A percentile compares a stretch with the other conserved stretches of the same genome.
These are phyloP conservation scores for Nemania abortiva DNA, from an alignment of 2,329 filamentous ascomycete genomes.

Conservation along the genomic window DNA sequence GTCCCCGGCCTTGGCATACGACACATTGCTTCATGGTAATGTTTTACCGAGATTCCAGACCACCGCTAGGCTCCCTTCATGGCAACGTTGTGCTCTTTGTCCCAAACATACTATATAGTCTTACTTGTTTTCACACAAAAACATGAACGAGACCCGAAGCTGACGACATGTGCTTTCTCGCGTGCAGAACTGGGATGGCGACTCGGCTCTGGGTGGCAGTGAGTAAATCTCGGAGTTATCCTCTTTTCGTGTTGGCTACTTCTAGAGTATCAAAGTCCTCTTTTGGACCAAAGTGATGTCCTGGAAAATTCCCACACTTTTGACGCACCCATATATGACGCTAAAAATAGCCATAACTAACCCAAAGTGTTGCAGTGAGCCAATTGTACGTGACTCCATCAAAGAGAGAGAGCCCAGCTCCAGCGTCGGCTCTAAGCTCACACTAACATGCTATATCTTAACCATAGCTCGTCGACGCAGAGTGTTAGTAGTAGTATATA, in stretches of 20 bases:
- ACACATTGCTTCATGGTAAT: background rate
- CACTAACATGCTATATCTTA: slow-evolving; percentile 12
- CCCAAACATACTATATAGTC: background rate
- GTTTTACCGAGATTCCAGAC: background rate
- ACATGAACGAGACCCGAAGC: background rate
- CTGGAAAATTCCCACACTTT: background rate
- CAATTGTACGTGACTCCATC: slow-evolving; percentile 38
- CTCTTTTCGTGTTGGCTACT: background rate
- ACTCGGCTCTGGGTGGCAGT: slow-evolving; percentile 43
- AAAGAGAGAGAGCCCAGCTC: background rate
- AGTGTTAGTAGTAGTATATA: slow-evolving; percentile 43
- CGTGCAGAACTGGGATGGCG: slow-evolving; percentile 42
- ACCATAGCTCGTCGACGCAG: slow-evolving; percentile 42
- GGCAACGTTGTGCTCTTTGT: background rate
- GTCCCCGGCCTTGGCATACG: background rate
- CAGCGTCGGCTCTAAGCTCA: background rate
- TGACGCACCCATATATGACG: background rate
- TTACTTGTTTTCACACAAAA: background rate
- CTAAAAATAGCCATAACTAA: slow-evolving; percentile 1
- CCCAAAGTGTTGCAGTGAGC: slow-evolving; percentile 32
- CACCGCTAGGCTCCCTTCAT: background rate
- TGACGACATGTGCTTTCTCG: background rate
- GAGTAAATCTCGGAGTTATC: background rate
- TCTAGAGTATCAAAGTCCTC: background rate
- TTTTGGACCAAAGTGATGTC: background rate